A percentile compares a stretch with the other conserved stretches of the same genome.
Conservation (phyloP, 257 asterid species). For the Capsicum pubescens region DNA sequence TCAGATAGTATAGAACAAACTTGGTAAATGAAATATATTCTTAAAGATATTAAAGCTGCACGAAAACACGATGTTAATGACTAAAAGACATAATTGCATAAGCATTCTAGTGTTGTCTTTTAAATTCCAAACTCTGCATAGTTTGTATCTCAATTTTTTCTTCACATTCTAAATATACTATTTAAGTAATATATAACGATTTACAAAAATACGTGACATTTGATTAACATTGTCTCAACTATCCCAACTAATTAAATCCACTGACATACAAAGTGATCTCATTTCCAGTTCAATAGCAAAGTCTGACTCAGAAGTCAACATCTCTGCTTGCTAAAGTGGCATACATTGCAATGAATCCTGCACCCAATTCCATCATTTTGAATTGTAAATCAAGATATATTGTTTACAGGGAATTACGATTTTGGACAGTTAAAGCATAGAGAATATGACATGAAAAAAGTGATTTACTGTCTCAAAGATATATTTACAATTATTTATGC, state of each 20-base stretch:
- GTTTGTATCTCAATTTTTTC: neutral
- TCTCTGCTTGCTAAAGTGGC: conserved; percentile 98
- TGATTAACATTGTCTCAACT: neutral
- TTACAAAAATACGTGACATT: neutral
- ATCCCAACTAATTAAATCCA: neutral
- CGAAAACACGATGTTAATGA: neutral
- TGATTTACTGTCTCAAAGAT: conserved; percentile 11
- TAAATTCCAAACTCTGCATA: neutral
- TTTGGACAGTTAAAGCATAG: neutral
- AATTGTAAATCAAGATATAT: neutral
- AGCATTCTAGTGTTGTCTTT: neutral
- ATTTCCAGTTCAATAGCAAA: neutral
- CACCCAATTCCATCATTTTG: conserved; percentile 28
- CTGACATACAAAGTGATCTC: neutral
- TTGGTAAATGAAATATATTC: neutral
- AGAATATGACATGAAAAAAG: conserved; percentile 1
- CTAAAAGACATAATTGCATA: too few relatives aligned
- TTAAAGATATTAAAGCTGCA: neutral
- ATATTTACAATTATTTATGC: neutral
- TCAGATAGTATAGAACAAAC: neutral
- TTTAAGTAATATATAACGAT: neutral
- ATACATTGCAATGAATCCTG: conserved; percentile 93
- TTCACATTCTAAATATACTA: neutral
- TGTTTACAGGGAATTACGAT: neutral
- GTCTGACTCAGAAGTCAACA: conserved; percentile 48